Conservation (phyloP, 768 basidiomycete genomes). For the Tubosaeta brunneosetosa region DNA sequence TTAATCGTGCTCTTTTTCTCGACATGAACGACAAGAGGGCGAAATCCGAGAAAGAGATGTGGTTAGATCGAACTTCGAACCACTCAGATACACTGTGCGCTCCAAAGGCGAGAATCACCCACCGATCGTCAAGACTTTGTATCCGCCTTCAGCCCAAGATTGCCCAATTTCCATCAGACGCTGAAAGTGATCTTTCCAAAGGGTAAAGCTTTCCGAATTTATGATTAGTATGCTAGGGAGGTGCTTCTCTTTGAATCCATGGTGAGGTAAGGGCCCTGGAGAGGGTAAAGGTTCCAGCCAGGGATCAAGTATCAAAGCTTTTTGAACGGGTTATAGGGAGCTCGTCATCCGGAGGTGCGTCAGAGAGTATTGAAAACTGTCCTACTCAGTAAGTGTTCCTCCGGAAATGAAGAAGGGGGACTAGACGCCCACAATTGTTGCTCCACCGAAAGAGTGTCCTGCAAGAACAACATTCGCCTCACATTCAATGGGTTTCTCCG, state of each 20-base stretch:
- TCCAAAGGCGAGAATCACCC: constrained; percentile 8
- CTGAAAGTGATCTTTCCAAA: constrained; percentile 73
- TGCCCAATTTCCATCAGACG: constrained; percentile 50
- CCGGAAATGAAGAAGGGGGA: neutral
- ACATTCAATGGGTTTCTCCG: constrained; percentile 28
- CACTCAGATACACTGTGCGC: neutral
- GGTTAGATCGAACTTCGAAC: constrained; percentile 20
- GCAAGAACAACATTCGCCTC: constrained; percentile 36
- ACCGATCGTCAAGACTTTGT: constrained; percentile 49
- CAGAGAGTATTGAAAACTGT: constrained; percentile 56
- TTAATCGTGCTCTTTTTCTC: constrained; percentile 14
- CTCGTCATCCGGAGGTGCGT: constrained; percentile 39
- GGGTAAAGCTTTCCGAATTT: constrained; percentile 72
- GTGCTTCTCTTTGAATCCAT: neutral
- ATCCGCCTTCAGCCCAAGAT: constrained; percentile 48
- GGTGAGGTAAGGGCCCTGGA: constrained; percentile 42
- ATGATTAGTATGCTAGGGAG: constrained; percentile 55
- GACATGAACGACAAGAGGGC: constrained; percentile 17
- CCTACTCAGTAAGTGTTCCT: neutral
- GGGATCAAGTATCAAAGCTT: constrained; percentile 69
- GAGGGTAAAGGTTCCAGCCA: constrained; percentile 75
- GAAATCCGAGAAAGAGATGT: constrained; percentile 30
- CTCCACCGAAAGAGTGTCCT: constrained; percentile 57
- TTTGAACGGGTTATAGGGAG: constrained; percentile 47
- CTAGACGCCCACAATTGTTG: constrained; percentile 41